Conservation (phyloP, 495 filamentous ascomycete species). For the Lasiosphaeria miniovina region DNA sequence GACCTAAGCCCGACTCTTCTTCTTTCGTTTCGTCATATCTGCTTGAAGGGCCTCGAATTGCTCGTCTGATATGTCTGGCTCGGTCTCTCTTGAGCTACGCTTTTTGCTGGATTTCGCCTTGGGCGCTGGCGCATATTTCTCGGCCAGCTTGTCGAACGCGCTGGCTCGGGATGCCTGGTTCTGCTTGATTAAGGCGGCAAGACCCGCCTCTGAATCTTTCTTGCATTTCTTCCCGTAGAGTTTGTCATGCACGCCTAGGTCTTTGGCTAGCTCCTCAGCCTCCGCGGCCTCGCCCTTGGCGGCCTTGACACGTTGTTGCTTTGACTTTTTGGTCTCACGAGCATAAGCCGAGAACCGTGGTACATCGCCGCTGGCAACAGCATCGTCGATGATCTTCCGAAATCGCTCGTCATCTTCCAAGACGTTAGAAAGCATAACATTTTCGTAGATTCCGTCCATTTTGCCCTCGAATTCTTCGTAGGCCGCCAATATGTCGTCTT, state of each 20-base stretch:
- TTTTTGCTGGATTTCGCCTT: conserved; percentile 50
- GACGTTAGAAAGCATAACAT: conserved; percentile 80
- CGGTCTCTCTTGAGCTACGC: conserved; percentile 40
- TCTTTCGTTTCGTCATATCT: conserved; percentile 47
- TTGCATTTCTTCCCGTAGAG: conserved; percentile 45
- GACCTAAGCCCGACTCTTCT: conserved; percentile 22
- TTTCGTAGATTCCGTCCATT: conserved; percentile 71
- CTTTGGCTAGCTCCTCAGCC: conserved; percentile 67
- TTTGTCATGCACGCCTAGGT: conserved; percentile 64
- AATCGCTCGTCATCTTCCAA: conserved; percentile 86
- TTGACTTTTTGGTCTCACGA: conserved; percentile 64
- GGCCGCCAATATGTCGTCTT: conserved; percentile 67
- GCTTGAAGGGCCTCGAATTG: conserved; percentile 53
- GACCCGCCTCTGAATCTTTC: conserved; percentile 39
- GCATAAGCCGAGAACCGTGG: conserved; percentile 64
- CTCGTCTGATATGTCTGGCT: conserved; percentile 62
- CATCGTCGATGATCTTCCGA: conserved; percentile 71
- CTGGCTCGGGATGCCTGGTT: conserved; percentile 36
- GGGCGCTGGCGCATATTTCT: conserved; percentile 61
- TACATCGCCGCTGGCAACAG: conserved; percentile 67
- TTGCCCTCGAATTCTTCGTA: conserved; percentile 68
- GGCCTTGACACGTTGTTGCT: conserved; percentile 58
- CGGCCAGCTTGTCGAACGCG: conserved; percentile 68
- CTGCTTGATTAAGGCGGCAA: conserved; percentile 42
- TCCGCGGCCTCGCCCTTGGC: conserved; percentile 67